Base-by-base conservation (phyloP, 148 eudicot genomes). In the Cornus controversa region DNA sequence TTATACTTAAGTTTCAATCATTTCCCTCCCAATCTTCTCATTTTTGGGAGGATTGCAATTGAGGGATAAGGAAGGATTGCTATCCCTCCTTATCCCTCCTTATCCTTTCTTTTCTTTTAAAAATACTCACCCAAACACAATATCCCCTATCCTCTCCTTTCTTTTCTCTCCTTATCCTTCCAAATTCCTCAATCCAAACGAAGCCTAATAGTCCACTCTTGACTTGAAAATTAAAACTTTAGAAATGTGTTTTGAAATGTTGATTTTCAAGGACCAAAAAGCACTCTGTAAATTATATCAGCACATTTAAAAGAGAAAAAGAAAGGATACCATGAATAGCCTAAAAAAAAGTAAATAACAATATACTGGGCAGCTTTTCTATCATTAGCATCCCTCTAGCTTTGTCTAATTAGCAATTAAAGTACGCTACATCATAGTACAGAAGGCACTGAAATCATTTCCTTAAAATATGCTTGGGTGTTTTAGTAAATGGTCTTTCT, bases 261-360 rank as follows among this genome's bases (percentile, higher is more conserved):
- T 78, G 77, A 72, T 77, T 81, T 66, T 83, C 85, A 69, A 91
- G 90, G 58, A 73, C 78, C 31, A 84, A 81, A 2, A 91, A 82
- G 91, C 94, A 93, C 53, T 77, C 94, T 93, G 92, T 5, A 78
- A 73, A 75, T 40, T 14, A 65, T 16, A 69, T 27, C 23, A 72
- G 71, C 74, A 28, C 58, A 24, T 24, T 50, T 31, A 66, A 70
- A 34, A 72, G 14, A 47, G 13, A 37, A 13, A 26, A 57, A 2
- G 15, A 29, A 24, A 28, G 69, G 50, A 31, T 26, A 23, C 6
- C 10, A 16, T 27, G 18, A 13, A 50, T 10, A 3, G 14, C 69
- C 1, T 24, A n/a, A 6, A 68, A 77, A 77, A 31, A 28, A 25
- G 40, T n/a, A 67, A 67, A 13, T 11, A 50, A 50, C 18, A 50